Percentiles rank a stretch among this genome's conserved stretches.
These are phyloP conservation scores for Teratosphaeria viscida DNA, from an alignment of 2,329 filamentous ascomycete genomes.

Conservation along the genomic window DNA sequence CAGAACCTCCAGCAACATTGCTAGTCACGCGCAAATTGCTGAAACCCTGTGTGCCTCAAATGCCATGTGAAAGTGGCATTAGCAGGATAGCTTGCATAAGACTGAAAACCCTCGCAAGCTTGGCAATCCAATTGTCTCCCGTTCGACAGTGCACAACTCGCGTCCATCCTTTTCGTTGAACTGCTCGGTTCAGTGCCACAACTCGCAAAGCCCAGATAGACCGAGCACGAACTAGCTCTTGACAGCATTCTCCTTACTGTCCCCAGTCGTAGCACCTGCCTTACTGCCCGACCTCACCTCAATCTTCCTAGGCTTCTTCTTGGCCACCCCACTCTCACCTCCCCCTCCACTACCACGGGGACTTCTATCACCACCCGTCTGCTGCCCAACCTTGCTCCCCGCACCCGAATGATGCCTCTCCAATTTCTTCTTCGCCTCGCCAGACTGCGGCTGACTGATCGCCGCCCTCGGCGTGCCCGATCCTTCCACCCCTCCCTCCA, in stretches of 20 bases:
- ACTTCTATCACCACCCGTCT: not conserved
- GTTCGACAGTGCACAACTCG: no score
- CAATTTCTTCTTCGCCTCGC: conserved; percentile 2
- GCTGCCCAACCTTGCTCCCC: not conserved
- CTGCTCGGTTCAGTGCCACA: not conserved
- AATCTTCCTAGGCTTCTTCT: conserved; percentile 8
- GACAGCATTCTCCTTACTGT: not conserved
- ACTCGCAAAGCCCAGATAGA: not conserved
- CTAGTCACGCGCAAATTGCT: no score
- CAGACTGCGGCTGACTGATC: conserved; percentile 2
- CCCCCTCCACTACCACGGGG: not conserved
- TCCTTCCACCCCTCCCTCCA: not conserved
- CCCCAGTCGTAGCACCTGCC: not conserved
- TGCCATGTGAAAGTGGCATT: no score
- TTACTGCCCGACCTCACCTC: conserved; percentile 5
- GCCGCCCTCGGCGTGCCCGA: not conserved
- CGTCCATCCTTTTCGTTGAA: not conserved
- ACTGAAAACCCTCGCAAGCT: no score
- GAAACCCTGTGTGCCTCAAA: no score
- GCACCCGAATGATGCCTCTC: conserved; percentile 2
- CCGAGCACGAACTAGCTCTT: not conserved
- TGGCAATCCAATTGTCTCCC: no score
- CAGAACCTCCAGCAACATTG: no score
- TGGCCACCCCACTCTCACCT: not conserved
- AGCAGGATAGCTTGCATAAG: no score